phyloP scores from a whole-genome alignment of 176 grass and related monocot species.

The Oryza officinalis region DNA sequence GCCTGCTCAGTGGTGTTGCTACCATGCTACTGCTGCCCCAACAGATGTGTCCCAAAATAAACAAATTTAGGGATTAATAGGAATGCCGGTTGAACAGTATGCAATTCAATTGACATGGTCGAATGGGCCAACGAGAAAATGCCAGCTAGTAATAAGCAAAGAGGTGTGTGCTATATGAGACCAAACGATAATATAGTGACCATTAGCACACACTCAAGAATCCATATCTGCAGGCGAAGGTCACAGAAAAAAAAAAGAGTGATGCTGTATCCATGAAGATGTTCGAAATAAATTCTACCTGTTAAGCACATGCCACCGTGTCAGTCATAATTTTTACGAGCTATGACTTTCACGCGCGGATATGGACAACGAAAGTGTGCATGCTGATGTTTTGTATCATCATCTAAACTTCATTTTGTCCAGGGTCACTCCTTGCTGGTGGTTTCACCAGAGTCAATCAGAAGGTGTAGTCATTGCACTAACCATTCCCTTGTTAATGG shows the following conservation, averaged over 20 bases:
- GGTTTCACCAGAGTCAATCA: neutral
- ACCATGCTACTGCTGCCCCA: neutral
- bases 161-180: neutral
- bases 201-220: neutral
- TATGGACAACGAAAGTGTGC: neutral
- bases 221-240: neutral
- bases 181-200: neutral
- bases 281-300: neutral
- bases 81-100: neutral
- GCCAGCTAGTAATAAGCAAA: neutral
- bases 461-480: neutral
- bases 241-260: neutral
- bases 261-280: neutral
- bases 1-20: neutral
- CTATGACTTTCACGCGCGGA: neutral
- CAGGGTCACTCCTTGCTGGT: neutral
- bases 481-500: neutral
- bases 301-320: neutral
- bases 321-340: neutral
- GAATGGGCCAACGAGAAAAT: neutral
- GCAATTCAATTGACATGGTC: neutral
- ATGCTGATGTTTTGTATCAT: no score
- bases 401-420: neutral
- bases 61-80: neutral
- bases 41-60: slow-evolving; percentile 8